These are phyloP conservation scores for Ophiostoma ips DNA, from an alignment of 2,329 filamentous ascomycete species.

Conservation along the genomic window DNA sequence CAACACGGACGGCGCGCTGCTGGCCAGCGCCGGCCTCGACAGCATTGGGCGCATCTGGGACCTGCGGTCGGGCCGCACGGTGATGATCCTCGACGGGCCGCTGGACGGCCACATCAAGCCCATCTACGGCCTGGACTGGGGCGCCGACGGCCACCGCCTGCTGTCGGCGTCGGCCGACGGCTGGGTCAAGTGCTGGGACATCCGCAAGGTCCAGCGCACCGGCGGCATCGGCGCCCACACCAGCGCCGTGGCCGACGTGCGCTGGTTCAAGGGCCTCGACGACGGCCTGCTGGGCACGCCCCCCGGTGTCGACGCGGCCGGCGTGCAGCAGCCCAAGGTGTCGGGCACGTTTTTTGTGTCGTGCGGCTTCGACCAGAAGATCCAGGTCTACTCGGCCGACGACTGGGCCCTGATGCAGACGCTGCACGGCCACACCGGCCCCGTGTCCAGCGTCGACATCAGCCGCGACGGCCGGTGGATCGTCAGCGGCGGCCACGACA, in stretches of 20 bases:
- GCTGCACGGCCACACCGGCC: conserved; percentile 78
- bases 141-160: conserved; percentile 77
- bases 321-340: conserved; percentile 60
- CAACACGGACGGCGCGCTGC: conserved; percentile 76
- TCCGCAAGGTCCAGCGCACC: conserved; percentile 71
- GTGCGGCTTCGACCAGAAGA: conserved; percentile 83
- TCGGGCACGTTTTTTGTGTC: conserved; percentile 85
- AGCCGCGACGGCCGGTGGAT: conserved; percentile 82
- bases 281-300: conserved; percentile 50
- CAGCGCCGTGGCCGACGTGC: conserved; percentile 79
- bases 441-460: conserved; percentile 82
- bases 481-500: conserved; percentile 83
- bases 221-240: conserved; percentile 84
- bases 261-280: conserved; percentile 85
- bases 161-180: conserved; percentile 87
- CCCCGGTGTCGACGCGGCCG: conserved; percentile 45
- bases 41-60: conserved; percentile 96
- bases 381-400: conserved; percentile 92
- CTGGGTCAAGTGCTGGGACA: conserved; percentile 96
- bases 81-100: conserved; percentile 89
- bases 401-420: conserved; percentile 88
- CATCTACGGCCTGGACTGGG: conserved; percentile 89
- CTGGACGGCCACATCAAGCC: conserved; percentile 72
- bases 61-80: conserved; percentile 75
- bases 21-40: conserved; percentile 86